Conservation (phyloP, 2,329 filamentous ascomycete species). For the Leptographium radiaticola region DNA sequence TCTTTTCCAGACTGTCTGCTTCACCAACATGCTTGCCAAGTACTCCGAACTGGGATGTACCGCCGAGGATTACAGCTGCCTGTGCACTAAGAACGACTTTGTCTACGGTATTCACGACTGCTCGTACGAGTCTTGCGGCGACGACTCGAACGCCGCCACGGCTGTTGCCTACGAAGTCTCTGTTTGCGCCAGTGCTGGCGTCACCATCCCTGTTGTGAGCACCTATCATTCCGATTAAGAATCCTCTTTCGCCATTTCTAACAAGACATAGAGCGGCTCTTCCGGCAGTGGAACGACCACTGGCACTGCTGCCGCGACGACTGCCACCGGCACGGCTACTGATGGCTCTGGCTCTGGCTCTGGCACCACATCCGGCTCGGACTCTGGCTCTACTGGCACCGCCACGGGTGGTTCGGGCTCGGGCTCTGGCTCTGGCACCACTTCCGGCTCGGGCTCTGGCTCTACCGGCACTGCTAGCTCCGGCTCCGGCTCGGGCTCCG, state of each 20-base stretch:
- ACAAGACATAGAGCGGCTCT: not conserved
- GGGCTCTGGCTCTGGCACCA: not conserved
- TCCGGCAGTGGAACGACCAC: slow-evolving; percentile 10
- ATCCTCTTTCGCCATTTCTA: not conserved
- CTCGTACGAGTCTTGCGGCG: slow-evolving; percentile 27
- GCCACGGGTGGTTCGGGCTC: no score
- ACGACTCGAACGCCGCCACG: slow-evolving; percentile 19
- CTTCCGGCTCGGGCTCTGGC: not conserved
- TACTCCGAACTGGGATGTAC: slow-evolving; percentile 31
- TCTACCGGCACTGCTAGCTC: not conserved
- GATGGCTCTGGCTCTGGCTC: not conserved
- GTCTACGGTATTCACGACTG: slow-evolving; percentile 38
- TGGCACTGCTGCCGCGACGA: not conserved
- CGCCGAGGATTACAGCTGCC: slow-evolving; percentile 26
- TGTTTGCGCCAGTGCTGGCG: slow-evolving; percentile 25
- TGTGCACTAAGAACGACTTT: slow-evolving; percentile 34
- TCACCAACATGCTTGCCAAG: slow-evolving; percentile 37
- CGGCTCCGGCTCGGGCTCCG: not conserved
- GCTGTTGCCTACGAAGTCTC: slow-evolving; percentile 26
- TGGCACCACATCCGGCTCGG: not conserved
- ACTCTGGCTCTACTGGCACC: no score
- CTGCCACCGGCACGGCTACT: not conserved
- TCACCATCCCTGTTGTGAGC: slow-evolving; percentile 19
- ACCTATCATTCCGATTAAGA: not conserved
- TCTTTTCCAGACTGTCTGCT: slow-evolving; percentile 29